These are phyloP conservation scores for Ottelia alismoides DNA, from an alignment of 106 monocot species.

Conservation along the genomic window DNA sequence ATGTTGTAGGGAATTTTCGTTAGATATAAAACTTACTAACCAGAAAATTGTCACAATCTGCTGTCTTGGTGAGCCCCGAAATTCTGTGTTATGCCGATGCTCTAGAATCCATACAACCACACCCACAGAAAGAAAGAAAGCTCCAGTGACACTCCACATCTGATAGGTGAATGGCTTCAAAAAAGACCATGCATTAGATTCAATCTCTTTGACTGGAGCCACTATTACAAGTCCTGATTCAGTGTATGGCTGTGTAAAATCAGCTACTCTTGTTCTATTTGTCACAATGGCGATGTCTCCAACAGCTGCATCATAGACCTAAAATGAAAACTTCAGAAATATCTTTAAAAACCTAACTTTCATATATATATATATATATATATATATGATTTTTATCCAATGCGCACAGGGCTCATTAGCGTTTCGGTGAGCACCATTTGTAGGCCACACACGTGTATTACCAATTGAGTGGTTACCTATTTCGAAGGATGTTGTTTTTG, in stretches of 20 bases:
- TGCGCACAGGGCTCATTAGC: too few species aligned
- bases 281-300: slow-evolving; percentile 29
- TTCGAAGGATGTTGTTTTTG: too few species aligned
- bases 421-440: too few species aligned
- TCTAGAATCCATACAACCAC: slow-evolving; percentile 32
- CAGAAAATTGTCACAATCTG: slow-evolving; percentile 25
- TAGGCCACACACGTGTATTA: too few species aligned
- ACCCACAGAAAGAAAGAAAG: slow-evolving; percentile 22
- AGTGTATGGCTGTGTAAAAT: slow-evolving; percentile 31
- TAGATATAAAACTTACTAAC: slow-evolving; percentile 10
- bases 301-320: slow-evolving; percentile 28
- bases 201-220: slow-evolving; percentile 5
- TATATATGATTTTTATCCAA: too few species aligned
- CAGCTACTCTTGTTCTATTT: slow-evolving; percentile 24
- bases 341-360: too few species aligned
- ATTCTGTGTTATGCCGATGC: slow-evolving; percentile 29
- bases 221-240: slow-evolving; percentile 27
- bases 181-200: slow-evolving; percentile 21
- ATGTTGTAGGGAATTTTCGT: too few species aligned
- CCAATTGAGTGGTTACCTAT: too few species aligned
- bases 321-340: too few species aligned
- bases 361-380: too few species aligned
- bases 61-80: slow-evolving; percentile 22
- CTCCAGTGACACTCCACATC: slow-evolving; percentile 28
- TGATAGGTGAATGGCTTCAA: slow-evolving; percentile 18